Evolutionary conservation across 768 basidiomycete genomes (phyloP).

Genomic region (Boletellus ananas): DNA sequence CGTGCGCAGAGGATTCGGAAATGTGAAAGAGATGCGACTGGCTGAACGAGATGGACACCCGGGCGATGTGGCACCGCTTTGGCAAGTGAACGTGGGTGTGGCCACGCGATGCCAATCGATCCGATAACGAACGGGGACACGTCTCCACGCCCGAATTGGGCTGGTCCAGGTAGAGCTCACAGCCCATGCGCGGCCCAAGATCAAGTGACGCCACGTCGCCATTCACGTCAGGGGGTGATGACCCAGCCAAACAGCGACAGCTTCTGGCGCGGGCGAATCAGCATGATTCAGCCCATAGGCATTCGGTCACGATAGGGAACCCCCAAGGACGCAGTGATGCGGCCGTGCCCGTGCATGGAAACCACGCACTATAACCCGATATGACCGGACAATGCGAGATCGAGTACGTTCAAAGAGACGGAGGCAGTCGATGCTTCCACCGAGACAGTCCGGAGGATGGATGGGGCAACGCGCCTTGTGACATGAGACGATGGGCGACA

Average conservation of each 20-base stretch:
- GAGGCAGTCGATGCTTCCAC: constrained; percentile 1
- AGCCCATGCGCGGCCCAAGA: neutral
- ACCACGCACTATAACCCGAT: constrained; percentile 17
- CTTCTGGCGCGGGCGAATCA: constrained; percentile 4
- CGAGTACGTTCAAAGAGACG: constrained; percentile 12
- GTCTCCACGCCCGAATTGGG: neutral
- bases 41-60: constrained; percentile 5
- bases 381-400: constrained; percentile 23
- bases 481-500: constrained; percentile 10
- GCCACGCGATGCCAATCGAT: constrained; percentile 1
- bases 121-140: no score
- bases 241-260: neutral
- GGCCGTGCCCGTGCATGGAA: constrained; percentile 9
- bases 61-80: neutral
- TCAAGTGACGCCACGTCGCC: neutral
- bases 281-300: neutral
- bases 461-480: neutral
- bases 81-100: neutral
- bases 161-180: neutral
- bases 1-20: constrained; percentile 5
- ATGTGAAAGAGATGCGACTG: constrained; percentile 4
- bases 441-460: constrained; percentile 1
- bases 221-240: constrained; percentile 2
- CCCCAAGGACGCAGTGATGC: constrained; percentile 5
- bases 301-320: constrained; percentile 9